These are phyloP conservation scores for Raphanus sativus DNA, from an alignment of 345 rosid species.

Conservation along the genomic window DNA sequence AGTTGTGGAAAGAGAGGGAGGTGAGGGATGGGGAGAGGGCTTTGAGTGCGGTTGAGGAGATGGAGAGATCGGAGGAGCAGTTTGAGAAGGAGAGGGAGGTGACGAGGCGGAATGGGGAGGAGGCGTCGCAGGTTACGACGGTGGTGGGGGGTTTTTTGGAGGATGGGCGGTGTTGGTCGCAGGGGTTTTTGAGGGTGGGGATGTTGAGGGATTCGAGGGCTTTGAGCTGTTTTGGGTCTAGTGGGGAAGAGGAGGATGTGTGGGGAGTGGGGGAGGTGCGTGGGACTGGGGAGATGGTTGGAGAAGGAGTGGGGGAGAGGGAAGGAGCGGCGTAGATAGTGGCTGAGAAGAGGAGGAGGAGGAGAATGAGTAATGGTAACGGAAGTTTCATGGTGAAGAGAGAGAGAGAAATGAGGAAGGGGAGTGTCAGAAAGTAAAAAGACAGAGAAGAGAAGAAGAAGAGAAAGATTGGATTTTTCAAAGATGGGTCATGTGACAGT, in stretches of 20 bases:
- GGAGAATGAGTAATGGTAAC: slow-evolving; percentile 29
- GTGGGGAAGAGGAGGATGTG: slow-evolving; percentile 42
- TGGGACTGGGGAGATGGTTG: slow-evolving; percentile 26
- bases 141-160: slow-evolving; percentile 45
- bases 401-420: slow-evolving; percentile 21
- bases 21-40: slow-evolving; percentile 64
- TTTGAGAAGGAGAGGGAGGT: slow-evolving; percentile 70
- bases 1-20: slow-evolving; percentile 66
- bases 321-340: slow-evolving; percentile 38
- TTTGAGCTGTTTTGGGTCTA: slow-evolving; percentile 76
- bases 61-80: slow-evolving; percentile 64
- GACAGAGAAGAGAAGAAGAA: not conserved
- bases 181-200: slow-evolving; percentile 65
- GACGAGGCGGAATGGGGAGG: slow-evolving; percentile 74
- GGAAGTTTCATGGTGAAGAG: slow-evolving; percentile 48
- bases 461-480: slow-evolving; percentile 33
- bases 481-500: slow-evolving; percentile 44
- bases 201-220: slow-evolving; percentile 76
- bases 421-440: slow-evolving; percentile 30
- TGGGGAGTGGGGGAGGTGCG: slow-evolving; percentile 11
- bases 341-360: slow-evolving; percentile 35
- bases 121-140: slow-evolving; percentile 52
- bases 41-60: slow-evolving; percentile 68
- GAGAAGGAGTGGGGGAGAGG: slow-evolving; percentile 36
- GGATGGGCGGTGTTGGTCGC: slow-evolving; percentile 50